Evolutionary conservation across 495 filamentous ascomycete genomes (phyloP), one percentile per base, ranked within the genome.

Genomic region (Trichoderma reesei): DNA sequence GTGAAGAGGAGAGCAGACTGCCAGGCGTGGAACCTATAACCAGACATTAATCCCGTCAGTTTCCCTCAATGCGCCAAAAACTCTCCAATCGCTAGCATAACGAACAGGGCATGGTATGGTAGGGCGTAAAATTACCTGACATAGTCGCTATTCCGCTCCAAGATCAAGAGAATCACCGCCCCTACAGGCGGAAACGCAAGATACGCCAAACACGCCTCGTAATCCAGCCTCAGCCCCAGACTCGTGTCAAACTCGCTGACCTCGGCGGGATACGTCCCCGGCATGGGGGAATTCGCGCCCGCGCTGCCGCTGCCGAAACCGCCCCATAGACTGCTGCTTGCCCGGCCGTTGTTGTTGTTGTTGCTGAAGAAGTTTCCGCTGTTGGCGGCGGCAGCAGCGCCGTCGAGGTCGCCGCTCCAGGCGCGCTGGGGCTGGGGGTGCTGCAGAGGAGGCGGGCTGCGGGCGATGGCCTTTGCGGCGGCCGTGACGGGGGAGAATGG

Each of bases 81-180:
- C 26, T 26, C 26, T 1, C 26, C 26, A 26, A 26, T 26, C 26
- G 26, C 11, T 42, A 14, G 3, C 3, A 16, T 6, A 18, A 61
- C 11, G 13, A 61, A 38, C 34, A 11, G n/a, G 18, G 31, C 16
- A 36, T 59, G 51, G 16, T 31, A 20, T 18, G 18, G 46, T 5
- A 33, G 2, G 11, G 10, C 14, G 34, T 14, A 3, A 33, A 83
- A 86, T 59, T 73, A 96, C 91, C 94, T 80, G 42, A 98, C 94
- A 73, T 96, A 98, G 75, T 98, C 94, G 69, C 91, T 96, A 82
- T 94, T 93, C 69, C 91, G 84, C 81, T 98, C 94, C 65, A 91
- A 67, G 67, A 98, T 81, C 66, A 98, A 73, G 71, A 98, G 73
- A 67, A 96, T 75, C 11, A 96, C 90, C 36, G 86, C 90, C 36